Percentiles rank a stretch among this genome's conserved stretches.
Evolutionary conservation across 2,329 filamentous ascomycete genomes (phyloP).

Genomic region (Sclerotinia glacialis): DNA sequence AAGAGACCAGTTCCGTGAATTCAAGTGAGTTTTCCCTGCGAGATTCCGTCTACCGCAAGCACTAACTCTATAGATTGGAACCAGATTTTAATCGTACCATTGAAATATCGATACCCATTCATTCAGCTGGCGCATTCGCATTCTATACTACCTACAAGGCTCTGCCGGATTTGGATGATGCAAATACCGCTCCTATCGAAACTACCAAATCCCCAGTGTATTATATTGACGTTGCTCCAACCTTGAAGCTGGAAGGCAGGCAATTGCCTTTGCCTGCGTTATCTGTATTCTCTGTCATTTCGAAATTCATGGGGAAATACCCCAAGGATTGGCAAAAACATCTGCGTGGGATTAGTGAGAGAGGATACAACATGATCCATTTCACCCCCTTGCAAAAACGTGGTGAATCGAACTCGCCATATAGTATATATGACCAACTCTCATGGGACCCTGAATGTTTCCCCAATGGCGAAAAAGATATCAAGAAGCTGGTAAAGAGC

Average conservation of each 20-base stretch:
- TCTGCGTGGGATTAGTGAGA: conserved; percentile 78
- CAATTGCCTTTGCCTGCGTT: conserved; percentile 80
- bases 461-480: conserved; percentile 78
- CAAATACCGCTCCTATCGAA: conserved; percentile 47
- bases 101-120: conserved; percentile 83
- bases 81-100: conserved; percentile 92
- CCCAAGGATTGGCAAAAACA: conserved; percentile 88
- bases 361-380: conserved; percentile 98
- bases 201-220: conserved; percentile 71
- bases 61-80: conserved; percentile 58
- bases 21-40: conserved; percentile 63
- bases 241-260: conserved; percentile 68
- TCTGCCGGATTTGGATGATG: conserved; percentile 66
- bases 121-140: conserved; percentile 80
- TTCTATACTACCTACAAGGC: conserved; percentile 93
- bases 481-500: conserved; percentile 70
- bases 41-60: neutral
- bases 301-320: conserved; percentile 96
- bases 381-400: conserved; percentile 92
- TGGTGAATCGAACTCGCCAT: conserved; percentile 90
- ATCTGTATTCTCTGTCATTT: conserved; percentile 89
- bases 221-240: conserved; percentile 92
- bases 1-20: conserved; percentile 78
- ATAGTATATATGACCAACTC: conserved; percentile 92
- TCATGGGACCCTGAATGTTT: conserved; percentile 81